These are phyloP conservation scores for Geotrichum aggregatum DNA, from an alignment of 1,139 yeast species.

Conservation along the genomic window DNA sequence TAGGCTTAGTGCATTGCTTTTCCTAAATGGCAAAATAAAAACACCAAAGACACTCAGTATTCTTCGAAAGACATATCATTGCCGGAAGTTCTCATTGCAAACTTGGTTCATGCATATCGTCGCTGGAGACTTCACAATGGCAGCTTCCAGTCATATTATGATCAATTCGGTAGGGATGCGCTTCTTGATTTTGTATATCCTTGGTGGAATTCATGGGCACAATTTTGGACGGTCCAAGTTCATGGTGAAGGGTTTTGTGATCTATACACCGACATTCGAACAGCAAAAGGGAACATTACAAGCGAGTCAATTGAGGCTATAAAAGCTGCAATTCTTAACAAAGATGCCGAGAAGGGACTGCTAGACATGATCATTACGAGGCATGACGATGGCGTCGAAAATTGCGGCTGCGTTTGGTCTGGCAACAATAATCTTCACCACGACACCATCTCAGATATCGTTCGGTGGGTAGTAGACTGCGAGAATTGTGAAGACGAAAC, in stretches of 20 bases:
- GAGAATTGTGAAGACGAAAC: conserved; percentile 27
- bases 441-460: conserved; percentile 28
- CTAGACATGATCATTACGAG: conserved; percentile 27
- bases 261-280: conserved; percentile 25
- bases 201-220: conserved; percentile 36
- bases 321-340: conserved; percentile 24
- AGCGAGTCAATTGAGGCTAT: conserved; percentile 30
- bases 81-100: conserved; percentile 28
- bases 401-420: conserved; percentile 32
- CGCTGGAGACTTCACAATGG: conserved; percentile 34
- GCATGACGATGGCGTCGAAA: conserved; percentile 22
- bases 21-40: conserved; percentile 18
- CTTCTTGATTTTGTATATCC: conserved; percentile 26
- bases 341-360: conserved; percentile 23
- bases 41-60: conserved; percentile 16
- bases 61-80: conserved; percentile 24
- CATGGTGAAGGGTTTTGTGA: conserved; percentile 28
- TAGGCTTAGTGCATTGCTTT: conserved; percentile 20
- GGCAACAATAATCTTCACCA: conserved; percentile 21
- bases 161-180: conserved; percentile 21
- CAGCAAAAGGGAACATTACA: conserved; percentile 28
- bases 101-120: conserved; percentile 30
- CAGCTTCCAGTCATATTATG: conserved; percentile 20
- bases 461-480: conserved; percentile 32
- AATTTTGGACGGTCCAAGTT: conserved; percentile 29